phyloP scores from a whole-genome alignment of 2,329 filamentous ascomycete species.

The Sporothrix brasiliensis region DNA sequence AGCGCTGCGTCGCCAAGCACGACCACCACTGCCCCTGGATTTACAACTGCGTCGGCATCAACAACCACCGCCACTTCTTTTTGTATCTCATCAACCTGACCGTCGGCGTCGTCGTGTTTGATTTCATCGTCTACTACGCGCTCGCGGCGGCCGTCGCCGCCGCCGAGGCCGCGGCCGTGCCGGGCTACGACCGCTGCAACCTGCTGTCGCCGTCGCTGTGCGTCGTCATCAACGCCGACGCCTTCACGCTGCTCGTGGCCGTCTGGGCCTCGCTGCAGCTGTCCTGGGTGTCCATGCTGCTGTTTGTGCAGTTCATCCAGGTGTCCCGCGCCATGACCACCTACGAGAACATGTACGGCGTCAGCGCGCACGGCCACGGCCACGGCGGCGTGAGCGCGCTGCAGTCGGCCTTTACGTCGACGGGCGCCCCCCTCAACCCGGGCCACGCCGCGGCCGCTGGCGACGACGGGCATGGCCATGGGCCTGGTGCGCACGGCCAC shows the following conservation, averaged over 20 bases:
- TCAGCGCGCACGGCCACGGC: constrained; percentile 56
- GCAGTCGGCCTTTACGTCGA: constrained; percentile 75
- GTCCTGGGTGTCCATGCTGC: constrained; percentile 95
- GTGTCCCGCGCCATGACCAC: constrained; percentile 92
- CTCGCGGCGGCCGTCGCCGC: constrained; percentile 61
- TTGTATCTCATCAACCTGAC: constrained; percentile 82
- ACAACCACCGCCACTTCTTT: constrained; percentile 95
- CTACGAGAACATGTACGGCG: constrained; percentile 91
- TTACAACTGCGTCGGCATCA: constrained; percentile 91
- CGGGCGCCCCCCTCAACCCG: constrained; percentile 70
- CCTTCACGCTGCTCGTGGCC: constrained; percentile 78
- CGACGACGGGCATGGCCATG: constrained; percentile 49
- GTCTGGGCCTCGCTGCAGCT: constrained; percentile 83
- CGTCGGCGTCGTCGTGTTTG: constrained; percentile 70
- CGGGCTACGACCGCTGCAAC: constrained; percentile 60
- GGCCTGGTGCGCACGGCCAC: constrained; percentile 48
- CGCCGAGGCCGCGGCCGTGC: constrained; percentile 41
- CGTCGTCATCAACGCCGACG: constrained; percentile 74
- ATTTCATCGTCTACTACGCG: constrained; percentile 73
- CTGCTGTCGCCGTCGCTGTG: constrained; percentile 77
- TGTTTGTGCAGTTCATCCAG: constrained; percentile 91
- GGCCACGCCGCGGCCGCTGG: constrained; percentile 58
- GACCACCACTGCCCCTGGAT: constrained; percentile 99
- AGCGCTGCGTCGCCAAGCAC: constrained; percentile 91
- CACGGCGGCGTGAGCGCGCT: constrained; percentile 53